phyloP scores from a whole-genome alignment of 2,329 filamentous ascomycete species.

The Neurospora sp. region DNA sequence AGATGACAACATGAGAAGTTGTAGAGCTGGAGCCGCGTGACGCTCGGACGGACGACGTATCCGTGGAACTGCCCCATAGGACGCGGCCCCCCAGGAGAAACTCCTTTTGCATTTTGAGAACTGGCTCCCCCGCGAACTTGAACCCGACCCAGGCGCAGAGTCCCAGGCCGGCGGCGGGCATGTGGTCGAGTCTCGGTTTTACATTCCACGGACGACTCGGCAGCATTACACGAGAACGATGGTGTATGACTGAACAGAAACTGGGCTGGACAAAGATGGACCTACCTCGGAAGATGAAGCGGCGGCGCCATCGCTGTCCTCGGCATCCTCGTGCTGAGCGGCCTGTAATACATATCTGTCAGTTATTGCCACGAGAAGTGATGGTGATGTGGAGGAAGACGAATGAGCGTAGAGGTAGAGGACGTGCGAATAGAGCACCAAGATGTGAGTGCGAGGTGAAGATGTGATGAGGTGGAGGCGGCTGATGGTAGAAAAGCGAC shows the following conservation, averaged over 20 bases:
- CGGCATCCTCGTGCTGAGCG: not conserved
- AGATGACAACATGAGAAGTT: not conserved
- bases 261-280: not conserved
- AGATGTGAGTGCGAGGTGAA: not conserved
- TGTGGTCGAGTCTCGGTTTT: not conserved
- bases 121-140: not conserved
- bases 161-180: not conserved
- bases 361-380: not conserved
- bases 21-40: not conserved
- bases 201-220: not conserved
- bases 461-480: not conserved
- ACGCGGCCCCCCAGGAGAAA: not conserved
- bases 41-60: not conserved
- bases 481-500: not conserved
- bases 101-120: not conserved
- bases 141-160: not conserved
- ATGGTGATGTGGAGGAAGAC: not conserved
- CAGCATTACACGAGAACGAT: not conserved
- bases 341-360: not conserved
- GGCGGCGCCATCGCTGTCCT: not conserved
- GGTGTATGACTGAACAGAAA: not conserved
- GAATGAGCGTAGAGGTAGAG: not conserved
- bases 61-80: not conserved
- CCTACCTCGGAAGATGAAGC: not conserved
- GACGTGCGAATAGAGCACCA: not conserved